Percentiles rank a stretch among this genome's conserved stretches.
phyloP scores from a whole-genome alignment of 1,139 yeast species.

The Tardiomyces depauwii region DNA sequence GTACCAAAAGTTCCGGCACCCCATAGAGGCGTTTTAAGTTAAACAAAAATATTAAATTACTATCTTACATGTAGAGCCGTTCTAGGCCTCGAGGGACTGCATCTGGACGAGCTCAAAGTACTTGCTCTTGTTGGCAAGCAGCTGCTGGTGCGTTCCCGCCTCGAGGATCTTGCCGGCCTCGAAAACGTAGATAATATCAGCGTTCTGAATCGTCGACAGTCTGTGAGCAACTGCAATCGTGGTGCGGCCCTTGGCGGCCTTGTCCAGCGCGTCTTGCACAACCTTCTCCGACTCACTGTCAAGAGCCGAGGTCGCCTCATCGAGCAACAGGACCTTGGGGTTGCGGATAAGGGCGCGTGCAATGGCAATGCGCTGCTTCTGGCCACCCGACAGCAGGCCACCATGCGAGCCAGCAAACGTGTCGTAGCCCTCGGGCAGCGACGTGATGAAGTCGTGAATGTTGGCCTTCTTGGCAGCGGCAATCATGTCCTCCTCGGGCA shows the following conservation, averaged over 20 bases:
- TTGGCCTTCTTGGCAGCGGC: constrained; percentile 73
- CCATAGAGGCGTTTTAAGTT: too few species aligned
- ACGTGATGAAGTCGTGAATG: constrained; percentile 62
- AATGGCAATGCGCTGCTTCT: constrained; percentile 66
- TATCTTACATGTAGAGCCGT: too few species aligned
- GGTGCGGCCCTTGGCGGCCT: constrained; percentile 59
- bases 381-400: constrained; percentile 78
- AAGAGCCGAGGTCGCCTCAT: constrained; percentile 73
- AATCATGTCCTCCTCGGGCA: constrained; percentile 50
- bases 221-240: constrained; percentile 89
- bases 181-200: constrained; percentile 80
- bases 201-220: constrained; percentile 82
- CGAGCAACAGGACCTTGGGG: constrained; percentile 56
- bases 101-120: constrained; percentile 32
- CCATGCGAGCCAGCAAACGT: constrained; percentile 78
- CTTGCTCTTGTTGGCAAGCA: constrained; percentile 25
- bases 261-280: constrained; percentile 52
- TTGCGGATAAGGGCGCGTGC: constrained; percentile 65
- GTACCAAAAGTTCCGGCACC: too few species aligned
- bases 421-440: constrained; percentile 73
- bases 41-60: too few species aligned
- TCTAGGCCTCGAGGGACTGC: constrained; percentile 22
- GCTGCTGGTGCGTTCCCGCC: constrained; percentile 40
- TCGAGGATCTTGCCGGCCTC: constrained; percentile 65
- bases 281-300: constrained; percentile 77